Conservation (phyloP, 2,329 filamentous ascomycete genomes). For the Fusarium dlaminii region DNA sequence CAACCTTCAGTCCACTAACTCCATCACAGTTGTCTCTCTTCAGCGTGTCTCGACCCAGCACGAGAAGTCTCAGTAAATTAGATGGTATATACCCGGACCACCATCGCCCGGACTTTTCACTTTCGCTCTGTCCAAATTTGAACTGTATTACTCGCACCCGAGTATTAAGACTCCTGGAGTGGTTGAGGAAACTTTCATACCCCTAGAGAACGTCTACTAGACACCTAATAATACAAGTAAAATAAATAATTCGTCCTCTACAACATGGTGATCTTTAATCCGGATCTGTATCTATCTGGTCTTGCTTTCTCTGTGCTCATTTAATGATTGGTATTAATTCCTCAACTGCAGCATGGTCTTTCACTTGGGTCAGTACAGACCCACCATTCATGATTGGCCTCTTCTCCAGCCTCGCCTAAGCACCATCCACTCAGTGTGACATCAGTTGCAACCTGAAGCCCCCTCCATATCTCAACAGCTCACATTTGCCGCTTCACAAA, state of each 20-base stretch:
- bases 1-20: slow-evolving; percentile 57
- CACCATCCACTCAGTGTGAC: neutral
- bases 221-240: slow-evolving; percentile 58
- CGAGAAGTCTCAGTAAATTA: slow-evolving; percentile 80
- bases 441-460: neutral
- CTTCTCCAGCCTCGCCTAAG: neutral
- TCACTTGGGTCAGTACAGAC: neutral
- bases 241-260: slow-evolving; percentile 42
- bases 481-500: neutral
- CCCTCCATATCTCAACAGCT: neutral
- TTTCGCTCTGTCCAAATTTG: slow-evolving; percentile 54
- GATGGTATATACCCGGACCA: slow-evolving; percentile 52
- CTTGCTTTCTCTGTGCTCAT: neutral
- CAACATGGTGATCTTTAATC: neutral
- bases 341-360: neutral
- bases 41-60: slow-evolving; percentile 92
- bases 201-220: slow-evolving; percentile 51
- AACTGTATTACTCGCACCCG: slow-evolving; percentile 50
- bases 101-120: slow-evolving; percentile 50
- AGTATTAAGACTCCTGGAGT: slow-evolving; percentile 48
- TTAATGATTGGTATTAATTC: neutral
- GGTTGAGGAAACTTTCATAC: slow-evolving; percentile 51
- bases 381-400: neutral
- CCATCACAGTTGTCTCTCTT: slow-evolving; percentile 77
- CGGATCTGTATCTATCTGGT: neutral